Base-by-base conservation (phyloP, 2,329 filamentous ascomycete species). In the Xylaria sp. region DNA sequence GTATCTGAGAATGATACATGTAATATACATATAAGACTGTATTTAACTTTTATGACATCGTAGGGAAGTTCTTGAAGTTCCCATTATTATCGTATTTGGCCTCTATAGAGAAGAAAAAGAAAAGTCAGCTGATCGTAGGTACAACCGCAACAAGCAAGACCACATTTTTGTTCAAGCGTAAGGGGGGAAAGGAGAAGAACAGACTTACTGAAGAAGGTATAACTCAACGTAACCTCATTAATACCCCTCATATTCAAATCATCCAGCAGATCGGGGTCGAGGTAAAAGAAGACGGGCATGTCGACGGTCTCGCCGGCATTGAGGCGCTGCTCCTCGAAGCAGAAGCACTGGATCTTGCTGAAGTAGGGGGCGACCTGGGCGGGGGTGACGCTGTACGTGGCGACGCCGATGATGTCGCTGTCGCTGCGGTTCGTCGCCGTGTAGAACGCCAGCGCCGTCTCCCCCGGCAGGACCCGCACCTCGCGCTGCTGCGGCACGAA, bases 281-380 rank as follows among this genome's bases (percentile, higher is more conserved):
- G 92, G 81, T 98, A 99, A 83, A 99, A 99, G 81, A 99, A 99
- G 0, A 99, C 97, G 0, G 96, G 97, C 97, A 99, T 99, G 80
- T 99, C 96, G 63, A 99, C 96, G 53, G 94, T 96, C 86, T 99
- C 97, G 53, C 95, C 94, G 6, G 94, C 94, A 78, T 96, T 95
- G 73, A 99, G 82, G 70, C 97, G 87, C 86, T 99, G 96, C 81
- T 94, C 95, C 83, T 99, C 96, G 77, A 99, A 99, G 81, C 96
- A 99, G 81, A 99, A 99, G 79, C 96, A 99, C 81, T 99, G 96
- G 54, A 99, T 99, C 87, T 99, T 99, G 88, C 93, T 97, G 79
- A 99, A 99, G 80, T 99, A 99, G 1, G 93, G 94, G 51, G 96
- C 95, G 53, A 97, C 94, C 82, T 99, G 96, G 3, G 89, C 96